Evolutionary conservation across 306 rosid genomes (phyloP), one percentile per base, ranked within the genome.

Genomic region (Glycyrrhiza uralensis): DNA sequence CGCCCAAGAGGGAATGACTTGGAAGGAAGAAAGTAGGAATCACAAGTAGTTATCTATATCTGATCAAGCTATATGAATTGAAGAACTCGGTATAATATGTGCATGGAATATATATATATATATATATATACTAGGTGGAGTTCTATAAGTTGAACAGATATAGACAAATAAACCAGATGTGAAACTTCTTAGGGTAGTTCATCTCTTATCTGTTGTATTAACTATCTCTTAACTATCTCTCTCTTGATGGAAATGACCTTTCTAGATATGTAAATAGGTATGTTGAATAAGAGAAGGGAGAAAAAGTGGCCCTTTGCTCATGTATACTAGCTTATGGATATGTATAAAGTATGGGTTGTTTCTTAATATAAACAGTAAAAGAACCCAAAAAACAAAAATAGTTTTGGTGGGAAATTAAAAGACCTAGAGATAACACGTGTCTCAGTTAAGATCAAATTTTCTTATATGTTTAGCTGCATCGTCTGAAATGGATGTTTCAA

Each of bases 201-300:
- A 70, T 84, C 74, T 80, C 82, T 75, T 78, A 55, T 85, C 70
- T 59, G 51, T 59, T 83, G 84, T 79, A 77, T 78, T 79, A 70
- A 46, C 49, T 51, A 75, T 78, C 50, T 67, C 58, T 76, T 76
- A 68, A n/a, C n/a, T n/a, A n/a, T n/a, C n/a, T n/a, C n/a, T n/a
- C n/a, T n/a, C n/a, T n/a, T n/a, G 71, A 65, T 28, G 52, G 63
- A 52, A 72, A 51, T 65, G 62, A 73, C 51, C 82, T n/a, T 38
- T 42, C 76, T 76, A 77, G 45, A 50, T 69, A 22, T 95, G 97
- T 95, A 85, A 56, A 90, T 89, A 92, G 76, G 93, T 81, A 77
- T 88, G 95, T 72, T 71, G 44, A 89, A 89, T 91, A 88, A 88
- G 79, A 68, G 74, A 66, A 65, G 66, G 78, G 61, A 51, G 18